phyloP scores from a whole-genome alignment of 805 yeast species.

The Candida piceae region DNA sequence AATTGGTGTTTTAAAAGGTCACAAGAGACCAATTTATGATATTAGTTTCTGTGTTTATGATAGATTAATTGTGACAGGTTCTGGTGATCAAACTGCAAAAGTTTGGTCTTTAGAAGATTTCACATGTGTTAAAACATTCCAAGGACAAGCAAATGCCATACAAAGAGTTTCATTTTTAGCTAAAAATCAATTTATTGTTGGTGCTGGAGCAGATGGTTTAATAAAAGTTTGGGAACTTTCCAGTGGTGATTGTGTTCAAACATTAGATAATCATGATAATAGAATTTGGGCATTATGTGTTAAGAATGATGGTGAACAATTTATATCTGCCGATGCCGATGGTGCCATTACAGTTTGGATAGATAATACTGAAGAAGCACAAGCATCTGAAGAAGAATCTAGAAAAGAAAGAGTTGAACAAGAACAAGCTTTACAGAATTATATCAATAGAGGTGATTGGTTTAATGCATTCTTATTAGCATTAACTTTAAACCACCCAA shows the following conservation, averaged over 20 bases:
- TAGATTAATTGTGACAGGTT: constrained; percentile 70
- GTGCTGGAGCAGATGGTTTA: constrained; percentile 92
- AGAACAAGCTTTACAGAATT: constrained; percentile 82
- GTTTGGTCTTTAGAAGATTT: constrained; percentile 83
- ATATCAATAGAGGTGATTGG: constrained; percentile 72
- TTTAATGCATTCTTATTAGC: constrained; percentile 83
- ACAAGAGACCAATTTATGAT: constrained; percentile 93
- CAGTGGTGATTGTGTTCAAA: constrained; percentile 72
- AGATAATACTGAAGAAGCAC: constrained; percentile 76
- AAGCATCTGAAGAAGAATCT: constrained; percentile 48
- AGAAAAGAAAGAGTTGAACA: constrained; percentile 65
- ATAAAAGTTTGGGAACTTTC: constrained; percentile 83
- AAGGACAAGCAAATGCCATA: constrained; percentile 91
- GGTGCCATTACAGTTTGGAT: constrained; percentile 87
- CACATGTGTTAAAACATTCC: constrained; percentile 75
- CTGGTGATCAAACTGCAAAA: constrained; percentile 88
- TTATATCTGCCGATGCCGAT: constrained; percentile 91
- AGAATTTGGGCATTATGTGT: constrained; percentile 88
- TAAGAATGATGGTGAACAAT: constrained; percentile 57
- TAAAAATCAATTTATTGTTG: constrained; percentile 60
- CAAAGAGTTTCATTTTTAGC: constrained; percentile 73
- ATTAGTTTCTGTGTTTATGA: constrained; percentile 77
- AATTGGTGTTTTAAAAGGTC: constrained; percentile 80
- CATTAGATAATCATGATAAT: constrained; percentile 87
- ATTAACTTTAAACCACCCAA: constrained; percentile 82